These are phyloP conservation scores for Saccharum officinarum DNA, from an alignment of 176 grass and related monocot species.

Conservation along the genomic window DNA sequence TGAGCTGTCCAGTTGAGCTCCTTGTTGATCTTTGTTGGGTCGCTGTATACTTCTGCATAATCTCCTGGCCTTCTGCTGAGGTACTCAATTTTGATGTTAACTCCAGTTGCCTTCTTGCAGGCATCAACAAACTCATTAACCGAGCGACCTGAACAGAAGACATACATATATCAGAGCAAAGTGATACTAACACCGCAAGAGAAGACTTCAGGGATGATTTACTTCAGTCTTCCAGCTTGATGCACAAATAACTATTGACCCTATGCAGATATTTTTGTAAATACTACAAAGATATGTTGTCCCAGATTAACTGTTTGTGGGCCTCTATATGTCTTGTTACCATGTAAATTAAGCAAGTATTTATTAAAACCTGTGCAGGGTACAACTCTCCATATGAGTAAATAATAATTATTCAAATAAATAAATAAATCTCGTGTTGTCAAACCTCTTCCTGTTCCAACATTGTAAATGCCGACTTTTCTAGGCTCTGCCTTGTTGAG, in stretches of 20 bases:
- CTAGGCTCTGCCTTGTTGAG: slow-evolving; percentile 65
- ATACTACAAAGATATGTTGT: slow-evolving; percentile 5
- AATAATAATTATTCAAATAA: background rate
- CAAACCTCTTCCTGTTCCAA: slow-evolving; percentile 84
- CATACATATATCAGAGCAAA: slow-evolving; percentile 23
- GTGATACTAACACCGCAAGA: background rate
- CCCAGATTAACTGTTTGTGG: background rate
- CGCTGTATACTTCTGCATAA: slow-evolving; percentile 83
- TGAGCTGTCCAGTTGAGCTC: slow-evolving; percentile 79
- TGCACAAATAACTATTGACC: background rate
- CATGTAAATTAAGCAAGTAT: slow-evolving; percentile 13
- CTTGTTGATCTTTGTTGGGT: slow-evolving; percentile 69
- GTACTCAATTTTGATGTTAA: slow-evolving; percentile 68
- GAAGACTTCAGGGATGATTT: background rate
- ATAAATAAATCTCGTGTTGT: background rate
- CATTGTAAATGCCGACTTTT: slow-evolving; percentile 84
- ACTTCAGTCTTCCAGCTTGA: slow-evolving; percentile 23
- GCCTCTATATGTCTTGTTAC: slow-evolving; percentile 11
- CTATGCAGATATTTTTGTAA: background rate
- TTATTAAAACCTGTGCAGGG: background rate
- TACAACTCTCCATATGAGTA: background rate
- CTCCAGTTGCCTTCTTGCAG: slow-evolving; percentile 77
- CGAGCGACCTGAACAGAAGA: slow-evolving; percentile 58
- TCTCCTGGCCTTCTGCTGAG: slow-evolving; percentile 76
- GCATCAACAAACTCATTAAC: slow-evolving; percentile 85